These are phyloP conservation scores for Ascochyta clinopodiicola DNA, from an alignment of 2,329 filamentous ascomycete genomes.

Conservation along the genomic window DNA sequence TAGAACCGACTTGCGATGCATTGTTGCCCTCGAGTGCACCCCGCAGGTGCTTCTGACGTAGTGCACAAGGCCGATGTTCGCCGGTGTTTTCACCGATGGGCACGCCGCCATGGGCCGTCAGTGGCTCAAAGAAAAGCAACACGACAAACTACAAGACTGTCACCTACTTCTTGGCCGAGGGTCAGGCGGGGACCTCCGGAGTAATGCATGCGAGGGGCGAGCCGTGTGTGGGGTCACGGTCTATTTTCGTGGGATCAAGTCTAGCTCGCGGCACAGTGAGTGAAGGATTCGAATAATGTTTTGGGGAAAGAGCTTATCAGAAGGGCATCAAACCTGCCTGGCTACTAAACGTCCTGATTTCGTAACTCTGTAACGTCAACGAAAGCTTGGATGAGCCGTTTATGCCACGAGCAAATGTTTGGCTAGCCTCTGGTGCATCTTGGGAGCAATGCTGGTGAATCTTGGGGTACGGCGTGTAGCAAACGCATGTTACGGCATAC, in stretches of 20 bases:
- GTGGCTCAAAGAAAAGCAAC: conserved; percentile 8
- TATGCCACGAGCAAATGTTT: background rate
- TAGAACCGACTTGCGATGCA: conserved; percentile 6
- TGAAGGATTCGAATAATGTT: background rate
- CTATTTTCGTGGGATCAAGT: conserved; percentile 6
- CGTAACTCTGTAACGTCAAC: background rate
- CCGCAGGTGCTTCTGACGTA: conserved; percentile 33
- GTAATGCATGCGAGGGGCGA: conserved; percentile 10
- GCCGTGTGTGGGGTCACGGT: conserved; percentile 12
- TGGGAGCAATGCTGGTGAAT: background rate
- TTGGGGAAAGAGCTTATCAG: background rate
- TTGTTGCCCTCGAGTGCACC: conserved; percentile 18
- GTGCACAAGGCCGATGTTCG: conserved; percentile 29
- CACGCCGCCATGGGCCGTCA: conserved; percentile 9
- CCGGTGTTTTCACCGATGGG: conserved; percentile 27
- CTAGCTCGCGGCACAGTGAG: conserved; percentile 3
- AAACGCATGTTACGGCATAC: background rate
- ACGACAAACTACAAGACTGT: background rate
- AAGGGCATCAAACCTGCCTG: background rate
- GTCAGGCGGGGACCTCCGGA: conserved; percentile 6
- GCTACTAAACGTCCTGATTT: background rate
- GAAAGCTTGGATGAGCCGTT: background rate
- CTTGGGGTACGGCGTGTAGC: background rate
- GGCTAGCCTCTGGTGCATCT: background rate
- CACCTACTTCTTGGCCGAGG: conserved; percentile 7